Evolutionary conservation across 108 stramenopile genomes (phyloP), one percentile per base, ranked within the genome.

Genomic region (Nitzschia inconspicua): DNA sequence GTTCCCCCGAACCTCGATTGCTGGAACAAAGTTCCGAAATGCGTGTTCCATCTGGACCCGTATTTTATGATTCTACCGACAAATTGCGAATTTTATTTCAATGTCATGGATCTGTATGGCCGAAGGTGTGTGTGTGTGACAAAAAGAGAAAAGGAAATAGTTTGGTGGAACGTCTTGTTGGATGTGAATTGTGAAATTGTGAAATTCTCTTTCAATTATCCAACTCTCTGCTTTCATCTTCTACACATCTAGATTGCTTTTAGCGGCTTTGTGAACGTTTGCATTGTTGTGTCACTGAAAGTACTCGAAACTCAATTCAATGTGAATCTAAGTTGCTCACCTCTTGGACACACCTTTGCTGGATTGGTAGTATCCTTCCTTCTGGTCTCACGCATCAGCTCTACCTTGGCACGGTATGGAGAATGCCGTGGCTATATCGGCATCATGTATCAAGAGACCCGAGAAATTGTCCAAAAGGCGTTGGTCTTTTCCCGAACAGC

Each of bases 401-500:
- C 37, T 39, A n/a, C 37, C n/a, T 14, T 39, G n/a, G 11, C 37
- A 39, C 37, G 37, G 37, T 39, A 39, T 39, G n/a, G n/a, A n/a
- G n/a, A n/a, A n/a, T n/a, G n/a, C n/a, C n/a, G n/a, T 39, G 14
- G 11, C 37, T 39, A 39, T 39, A 39, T 39, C 37, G 37, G n/a
- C 11, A 39, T 14, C 37, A 39, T 39, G 11, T 39, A 39, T 14
- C 37, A 39, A 39, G 14, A 39, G 37, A 39, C 37, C 11, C 37
- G 37, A 39, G 37, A 39, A 39, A 14, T 76, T 23, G 24, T 76
- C 9, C 78, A 75, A 39, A 60, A 59, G 35, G 57, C 68, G 19
- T 29, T 49, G 11, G 46, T 73, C 6, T 44, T 76, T 24, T 63
- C 69, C 19, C 52, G 58, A 5, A 39, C 31, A 18, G 16, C 37